Conservation (phyloP, 169 alveolate species). For the Plasmodium chabaudi region DNA sequence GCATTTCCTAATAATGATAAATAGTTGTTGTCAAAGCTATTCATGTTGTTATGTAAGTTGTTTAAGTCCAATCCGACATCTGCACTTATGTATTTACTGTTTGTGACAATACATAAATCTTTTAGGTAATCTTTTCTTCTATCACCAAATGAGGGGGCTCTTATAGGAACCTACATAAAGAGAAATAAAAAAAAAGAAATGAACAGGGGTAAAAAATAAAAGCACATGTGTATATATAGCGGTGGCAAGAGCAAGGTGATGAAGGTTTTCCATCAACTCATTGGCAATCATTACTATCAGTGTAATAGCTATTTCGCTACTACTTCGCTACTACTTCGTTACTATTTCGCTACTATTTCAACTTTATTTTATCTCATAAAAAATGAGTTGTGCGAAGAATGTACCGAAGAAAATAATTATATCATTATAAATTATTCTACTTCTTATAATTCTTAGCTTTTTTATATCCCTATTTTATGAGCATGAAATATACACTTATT, state of each 20-base stretch:
- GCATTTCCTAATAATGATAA: slow-evolving; percentile 86
- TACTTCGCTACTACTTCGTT: no score
- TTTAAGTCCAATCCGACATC: slow-evolving; percentile 89
- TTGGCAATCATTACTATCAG: no score
- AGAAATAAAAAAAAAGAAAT: neutral
- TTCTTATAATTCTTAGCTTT: slow-evolving; percentile 36
- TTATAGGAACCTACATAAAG: slow-evolving; percentile 85
- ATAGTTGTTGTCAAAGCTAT: slow-evolving; percentile 66
- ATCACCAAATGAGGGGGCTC: slow-evolving; percentile 92
- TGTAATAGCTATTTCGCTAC: no score
- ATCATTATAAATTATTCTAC: slow-evolving; percentile 20
- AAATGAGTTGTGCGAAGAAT: slow-evolving; percentile 5
- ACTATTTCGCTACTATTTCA: no score
- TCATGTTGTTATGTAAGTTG: slow-evolving; percentile 85
- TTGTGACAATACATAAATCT: slow-evolving; percentile 91
- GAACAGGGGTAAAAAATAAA: neutral
- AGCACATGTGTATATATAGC: neutral
- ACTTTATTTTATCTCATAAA: no score
- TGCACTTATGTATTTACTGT: slow-evolving; percentile 87
- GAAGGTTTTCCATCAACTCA: neutral
- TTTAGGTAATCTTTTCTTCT: slow-evolving; percentile 90
- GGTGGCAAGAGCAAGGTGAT: neutral
- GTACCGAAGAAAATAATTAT: slow-evolving; percentile 46
- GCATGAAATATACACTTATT: neutral
- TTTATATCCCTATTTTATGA: slow-evolving; percentile 29